These are phyloP conservation scores for Urostyla sp. DNA, from an alignment of 73 alveolate genomes.

Conservation along the genomic window DNA sequence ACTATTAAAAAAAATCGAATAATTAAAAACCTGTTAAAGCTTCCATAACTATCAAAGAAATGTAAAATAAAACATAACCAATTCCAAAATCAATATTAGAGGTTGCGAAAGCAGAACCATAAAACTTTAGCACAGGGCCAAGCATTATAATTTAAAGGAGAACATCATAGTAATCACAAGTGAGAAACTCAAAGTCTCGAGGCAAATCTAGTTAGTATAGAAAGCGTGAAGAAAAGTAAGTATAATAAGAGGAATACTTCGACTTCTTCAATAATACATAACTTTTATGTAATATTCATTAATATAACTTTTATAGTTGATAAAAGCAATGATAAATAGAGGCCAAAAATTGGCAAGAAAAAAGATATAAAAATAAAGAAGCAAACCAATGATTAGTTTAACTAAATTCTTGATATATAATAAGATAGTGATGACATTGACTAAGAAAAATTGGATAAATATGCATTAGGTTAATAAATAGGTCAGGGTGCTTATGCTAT, in stretches of 20 bases:
- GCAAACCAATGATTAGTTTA: neutral
- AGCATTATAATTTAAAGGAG: conserved; percentile 1
- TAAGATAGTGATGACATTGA: neutral
- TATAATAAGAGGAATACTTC: too few species aligned
- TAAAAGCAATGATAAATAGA: neutral
- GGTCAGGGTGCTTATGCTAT: conserved; percentile 49
- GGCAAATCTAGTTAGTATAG: neutral
- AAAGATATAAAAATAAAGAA: neutral
- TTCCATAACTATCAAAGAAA: conserved; percentile 3
- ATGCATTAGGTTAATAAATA: conserved; percentile 12
- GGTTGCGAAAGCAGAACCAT: conserved; percentile 47
- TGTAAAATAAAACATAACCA: conserved; percentile 37
- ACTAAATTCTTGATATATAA: conserved; percentile 6
- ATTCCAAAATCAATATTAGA: conserved; percentile 26
- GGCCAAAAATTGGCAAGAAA: neutral
- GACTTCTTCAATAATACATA: too few species aligned
- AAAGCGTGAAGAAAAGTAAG: neutral
- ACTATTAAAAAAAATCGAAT: neutral
- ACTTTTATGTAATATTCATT: neutral
- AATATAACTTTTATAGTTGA: neutral
- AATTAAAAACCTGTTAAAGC: neutral
- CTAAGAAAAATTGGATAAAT: conserved; percentile 27
- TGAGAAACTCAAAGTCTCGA: neutral
- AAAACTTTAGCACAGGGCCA: conserved; percentile 40
- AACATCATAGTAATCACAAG: conserved; percentile 2